phyloP scores from a whole-genome alignment of 83 land plant species.

The Diphasiastrum complanatum region DNA sequence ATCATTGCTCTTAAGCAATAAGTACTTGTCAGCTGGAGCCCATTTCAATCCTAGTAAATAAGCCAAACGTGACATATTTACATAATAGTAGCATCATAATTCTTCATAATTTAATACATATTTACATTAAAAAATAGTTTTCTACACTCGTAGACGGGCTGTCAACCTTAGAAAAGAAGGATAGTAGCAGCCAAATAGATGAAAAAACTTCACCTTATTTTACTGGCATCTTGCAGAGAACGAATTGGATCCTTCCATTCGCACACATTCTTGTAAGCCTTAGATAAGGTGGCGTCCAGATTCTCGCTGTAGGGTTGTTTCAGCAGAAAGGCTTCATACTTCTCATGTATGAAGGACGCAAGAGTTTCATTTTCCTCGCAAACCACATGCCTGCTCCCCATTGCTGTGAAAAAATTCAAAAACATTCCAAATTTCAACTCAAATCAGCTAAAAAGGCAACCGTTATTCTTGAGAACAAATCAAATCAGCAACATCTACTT shows the following conservation, averaged over 20 bases:
- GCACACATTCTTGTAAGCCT: conserved; percentile 59
- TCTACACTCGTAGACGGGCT: background rate
- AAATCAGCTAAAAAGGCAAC: no score
- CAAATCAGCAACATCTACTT: no score
- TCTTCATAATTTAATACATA: background rate
- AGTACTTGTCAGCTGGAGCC: no score
- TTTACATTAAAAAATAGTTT: background rate
- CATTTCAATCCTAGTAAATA: no score
- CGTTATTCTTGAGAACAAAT: no score
- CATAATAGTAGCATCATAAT: no score
- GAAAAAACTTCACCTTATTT: conserved; percentile 16
- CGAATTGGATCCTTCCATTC: conserved; percentile 39
- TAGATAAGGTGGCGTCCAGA: conserved; percentile 44
- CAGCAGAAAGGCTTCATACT: conserved; percentile 49
- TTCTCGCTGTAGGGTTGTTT: conserved; percentile 43
- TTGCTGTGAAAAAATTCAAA: no score
- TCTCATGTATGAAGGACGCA: conserved; percentile 41
- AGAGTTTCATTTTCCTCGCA: conserved; percentile 66
- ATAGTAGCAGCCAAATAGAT: background rate
- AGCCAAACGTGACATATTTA: no score
- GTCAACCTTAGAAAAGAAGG: background rate
- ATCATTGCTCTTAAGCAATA: no score
- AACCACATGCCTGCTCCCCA: conserved; percentile 30
- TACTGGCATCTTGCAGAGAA: conserved; percentile 46
- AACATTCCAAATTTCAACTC: no score